Evolutionary conservation across 2,329 filamentous ascomycete species (phyloP).

Genomic region (Fusarium subtropicale): DNA sequence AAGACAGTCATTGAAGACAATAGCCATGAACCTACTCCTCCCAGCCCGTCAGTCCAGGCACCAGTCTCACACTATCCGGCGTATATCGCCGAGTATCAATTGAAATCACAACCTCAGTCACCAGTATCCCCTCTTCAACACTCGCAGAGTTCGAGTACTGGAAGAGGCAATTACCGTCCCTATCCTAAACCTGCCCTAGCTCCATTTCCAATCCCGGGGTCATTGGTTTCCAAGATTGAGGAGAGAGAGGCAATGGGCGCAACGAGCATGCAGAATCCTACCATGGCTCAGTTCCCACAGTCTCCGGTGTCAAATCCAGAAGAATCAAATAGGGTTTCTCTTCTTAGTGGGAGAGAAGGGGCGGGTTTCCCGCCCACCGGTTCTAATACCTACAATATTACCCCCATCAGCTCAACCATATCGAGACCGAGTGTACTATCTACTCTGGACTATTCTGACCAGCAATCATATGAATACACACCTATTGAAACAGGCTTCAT

Average conservation of each 20-base stretch:
- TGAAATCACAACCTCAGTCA: not conserved
- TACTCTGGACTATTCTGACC: not conserved
- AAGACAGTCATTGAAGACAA: not conserved
- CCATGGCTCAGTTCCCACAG: not conserved
- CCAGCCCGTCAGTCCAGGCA: not conserved
- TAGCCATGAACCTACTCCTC: not conserved
- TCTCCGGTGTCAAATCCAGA: not conserved
- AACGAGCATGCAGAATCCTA: not conserved
- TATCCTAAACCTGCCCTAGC: not conserved
- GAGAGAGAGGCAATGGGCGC: not conserved
- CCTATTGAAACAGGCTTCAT: conserved; percentile 22
- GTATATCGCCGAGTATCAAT: conserved; percentile 1
- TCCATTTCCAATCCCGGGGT: not conserved
- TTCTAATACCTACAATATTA: not conserved
- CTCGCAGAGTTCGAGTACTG: not conserved
- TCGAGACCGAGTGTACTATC: not conserved
- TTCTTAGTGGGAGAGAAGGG: not conserved
- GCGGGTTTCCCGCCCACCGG: not conserved
- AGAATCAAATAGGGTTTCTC: not conserved
- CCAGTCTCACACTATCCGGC: not conserved
- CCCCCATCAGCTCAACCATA: not conserved
- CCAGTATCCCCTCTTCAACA: not conserved
- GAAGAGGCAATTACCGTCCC: not conserved
- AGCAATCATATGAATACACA: conserved; percentile 9
- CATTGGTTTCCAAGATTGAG: not conserved